Conservation (phyloP, 371 early-diverging fungal species). For the Apophysomyces trapeziformis region DNA sequence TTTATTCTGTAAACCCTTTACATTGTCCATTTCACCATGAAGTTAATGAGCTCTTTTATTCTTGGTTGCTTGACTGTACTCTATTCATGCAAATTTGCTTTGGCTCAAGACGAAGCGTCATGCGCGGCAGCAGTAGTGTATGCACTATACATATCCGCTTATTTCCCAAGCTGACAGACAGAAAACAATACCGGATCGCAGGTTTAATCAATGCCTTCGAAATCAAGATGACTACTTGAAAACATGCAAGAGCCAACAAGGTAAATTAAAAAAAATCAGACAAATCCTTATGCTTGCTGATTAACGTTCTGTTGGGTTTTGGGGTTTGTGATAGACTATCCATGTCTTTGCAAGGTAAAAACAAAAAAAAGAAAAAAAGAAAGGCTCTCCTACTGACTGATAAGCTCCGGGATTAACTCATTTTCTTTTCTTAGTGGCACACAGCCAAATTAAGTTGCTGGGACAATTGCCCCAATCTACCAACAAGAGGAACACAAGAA, state of each 20-base stretch:
- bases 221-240: constrained; percentile 28
- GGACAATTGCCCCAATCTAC: constrained; percentile 34
- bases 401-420: not conserved
- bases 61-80: not conserved
- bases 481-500: constrained; percentile 21
- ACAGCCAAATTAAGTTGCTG: constrained; percentile 31
- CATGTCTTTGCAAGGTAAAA: constrained; percentile 29
- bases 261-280: constrained; percentile 10
- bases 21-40: constrained; percentile 3
- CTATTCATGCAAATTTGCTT: not conserved
- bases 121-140: constrained; percentile 3
- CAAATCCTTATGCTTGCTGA: not conserved
- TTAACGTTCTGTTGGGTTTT: not conserved
- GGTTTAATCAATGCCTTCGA: constrained; percentile 22
- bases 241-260: constrained; percentile 19
- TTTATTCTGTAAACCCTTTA: not conserved
- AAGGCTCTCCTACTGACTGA: not conserved
- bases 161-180: not conserved
- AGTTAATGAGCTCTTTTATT: not conserved
- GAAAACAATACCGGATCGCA: not conserved
- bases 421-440: constrained; percentile 24
- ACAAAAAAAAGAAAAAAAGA: no score
- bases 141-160: not conserved
- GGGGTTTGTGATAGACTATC: constrained; percentile 17
- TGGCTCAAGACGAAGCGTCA: constrained; percentile 2